phyloP scores from a whole-genome alignment of 2,329 filamentous ascomycete species.

The Aureobasidium melanogenum region DNA sequence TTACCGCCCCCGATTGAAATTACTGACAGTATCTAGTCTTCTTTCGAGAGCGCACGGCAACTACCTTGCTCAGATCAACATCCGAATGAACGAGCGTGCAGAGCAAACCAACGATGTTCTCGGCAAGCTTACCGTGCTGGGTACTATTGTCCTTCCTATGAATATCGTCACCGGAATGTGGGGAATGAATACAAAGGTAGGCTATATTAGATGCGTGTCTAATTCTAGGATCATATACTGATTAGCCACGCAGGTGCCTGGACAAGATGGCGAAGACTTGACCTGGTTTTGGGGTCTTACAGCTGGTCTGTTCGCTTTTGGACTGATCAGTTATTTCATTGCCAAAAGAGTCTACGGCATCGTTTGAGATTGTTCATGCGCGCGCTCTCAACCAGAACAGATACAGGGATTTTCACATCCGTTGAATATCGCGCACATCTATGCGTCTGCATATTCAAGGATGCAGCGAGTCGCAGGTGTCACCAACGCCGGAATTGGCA shows the following conservation, averaged over 20 bases:
- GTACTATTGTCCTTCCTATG: slow-evolving; percentile 96
- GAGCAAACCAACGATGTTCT: slow-evolving; percentile 93
- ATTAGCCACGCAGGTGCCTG: slow-evolving; percentile 53
- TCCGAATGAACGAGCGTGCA: slow-evolving; percentile 95
- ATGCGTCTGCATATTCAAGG: no score
- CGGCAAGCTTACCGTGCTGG: slow-evolving; percentile 87
- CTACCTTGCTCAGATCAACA: slow-evolving; percentile 98
- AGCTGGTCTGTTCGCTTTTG: slow-evolving; percentile 68
- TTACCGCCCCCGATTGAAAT: not conserved
- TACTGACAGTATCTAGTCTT: slow-evolving; percentile 47
- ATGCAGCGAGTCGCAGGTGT: no score
- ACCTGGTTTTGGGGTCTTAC: slow-evolving; percentile 52
- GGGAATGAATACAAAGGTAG: slow-evolving; percentile 75
- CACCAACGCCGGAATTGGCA: no score
- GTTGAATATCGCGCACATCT: no score
- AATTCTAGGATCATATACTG: not conserved
- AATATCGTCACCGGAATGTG: slow-evolving; percentile 98
- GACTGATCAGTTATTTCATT: slow-evolving; percentile 66
- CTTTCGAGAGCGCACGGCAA: slow-evolving; percentile 87
- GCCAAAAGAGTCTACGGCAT: slow-evolving; percentile 80
- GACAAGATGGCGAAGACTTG: slow-evolving; percentile 68
- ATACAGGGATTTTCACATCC: no score
- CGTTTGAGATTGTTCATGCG: slow-evolving; percentile 41
- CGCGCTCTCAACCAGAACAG: not conserved
- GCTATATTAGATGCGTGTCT: not conserved